These are phyloP conservation scores for Vitis cinerea DNA, from an alignment of 164 flowering plant species.

Conservation along the genomic window DNA sequence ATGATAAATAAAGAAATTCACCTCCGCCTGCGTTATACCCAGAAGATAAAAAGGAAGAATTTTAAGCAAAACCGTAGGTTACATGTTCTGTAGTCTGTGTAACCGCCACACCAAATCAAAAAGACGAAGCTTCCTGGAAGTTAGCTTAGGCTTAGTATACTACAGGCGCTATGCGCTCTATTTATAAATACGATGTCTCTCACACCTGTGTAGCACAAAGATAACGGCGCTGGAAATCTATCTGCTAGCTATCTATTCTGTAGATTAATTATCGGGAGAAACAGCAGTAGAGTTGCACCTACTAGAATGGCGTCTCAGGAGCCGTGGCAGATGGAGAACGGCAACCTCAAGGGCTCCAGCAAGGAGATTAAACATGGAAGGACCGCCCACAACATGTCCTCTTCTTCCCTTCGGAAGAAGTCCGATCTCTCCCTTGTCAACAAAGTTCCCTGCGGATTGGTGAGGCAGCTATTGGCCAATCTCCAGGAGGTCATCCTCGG, in stretches of 20 bases:
- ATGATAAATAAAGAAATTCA: too few species aligned
- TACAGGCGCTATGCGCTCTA: too few species aligned
- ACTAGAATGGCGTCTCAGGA: slow-evolving; percentile 26
- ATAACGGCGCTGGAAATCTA: too few species aligned
- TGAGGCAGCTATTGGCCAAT: slow-evolving; percentile 44
- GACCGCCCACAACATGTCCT: slow-evolving; percentile 75
- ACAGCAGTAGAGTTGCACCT: too few species aligned
- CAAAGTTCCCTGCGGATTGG: slow-evolving; percentile 27
- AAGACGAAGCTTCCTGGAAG: slow-evolving; percentile 8
- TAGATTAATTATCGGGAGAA: too few species aligned
- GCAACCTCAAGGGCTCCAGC: slow-evolving; percentile 39
- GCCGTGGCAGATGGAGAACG: slow-evolving; percentile 47
- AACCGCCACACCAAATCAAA: not conserved
- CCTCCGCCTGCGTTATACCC: too few species aligned
- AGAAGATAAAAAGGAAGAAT: too few species aligned
- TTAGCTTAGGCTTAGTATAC: not conserved
- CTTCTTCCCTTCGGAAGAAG: slow-evolving; percentile 68
- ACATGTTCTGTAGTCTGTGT: too few species aligned
- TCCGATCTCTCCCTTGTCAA: slow-evolving; percentile 55
- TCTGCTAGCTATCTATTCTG: too few species aligned
- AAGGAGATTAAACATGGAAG: slow-evolving; percentile 57
- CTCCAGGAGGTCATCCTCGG: slow-evolving; percentile 76
- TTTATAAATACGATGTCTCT: too few species aligned
- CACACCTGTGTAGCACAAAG: too few species aligned
- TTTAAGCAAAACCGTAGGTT: too few species aligned